phyloP scores from a whole-genome alignment of 2,329 filamentous ascomycete species.

The Penicillium sp. region DNA sequence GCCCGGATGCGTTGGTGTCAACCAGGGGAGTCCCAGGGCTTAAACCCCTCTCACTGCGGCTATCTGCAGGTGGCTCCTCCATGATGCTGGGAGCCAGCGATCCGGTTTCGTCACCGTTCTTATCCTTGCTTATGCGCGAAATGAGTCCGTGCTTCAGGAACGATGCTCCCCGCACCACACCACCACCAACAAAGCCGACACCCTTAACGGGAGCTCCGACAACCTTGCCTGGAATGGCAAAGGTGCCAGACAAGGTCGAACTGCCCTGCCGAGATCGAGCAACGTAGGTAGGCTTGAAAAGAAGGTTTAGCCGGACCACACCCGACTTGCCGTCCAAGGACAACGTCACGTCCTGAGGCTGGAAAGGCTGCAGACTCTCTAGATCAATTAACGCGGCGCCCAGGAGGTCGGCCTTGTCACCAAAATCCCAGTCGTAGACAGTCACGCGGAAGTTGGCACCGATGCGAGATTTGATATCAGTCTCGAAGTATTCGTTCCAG shows the following conservation, averaged over 20 bases:
- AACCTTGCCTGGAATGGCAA: constrained; percentile 79
- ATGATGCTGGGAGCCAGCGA: constrained; percentile 21
- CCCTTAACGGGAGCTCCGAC: constrained; percentile 95
- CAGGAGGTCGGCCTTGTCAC: constrained; percentile 87
- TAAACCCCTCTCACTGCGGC: constrained; percentile 12
- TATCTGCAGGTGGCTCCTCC: constrained; percentile 20
- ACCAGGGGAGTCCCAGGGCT: constrained; percentile 24
- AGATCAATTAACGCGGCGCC: constrained; percentile 72
- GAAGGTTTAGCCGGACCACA: constrained; percentile 68
- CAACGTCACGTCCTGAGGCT: constrained; percentile 66
- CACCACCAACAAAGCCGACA: constrained; percentile 70
- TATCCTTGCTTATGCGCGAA: constrained; percentile 49
- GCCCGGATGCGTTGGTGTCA: constrained; percentile 23
- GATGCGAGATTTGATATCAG: constrained; percentile 73
- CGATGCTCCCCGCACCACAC: constrained; percentile 81
- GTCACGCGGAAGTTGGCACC: constrained; percentile 75
- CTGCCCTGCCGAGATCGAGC: constrained; percentile 80
- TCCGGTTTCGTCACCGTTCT: constrained; percentile 32
- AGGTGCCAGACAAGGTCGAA: constrained; percentile 87
- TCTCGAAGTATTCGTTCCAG: constrained; percentile 96
- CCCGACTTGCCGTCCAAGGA: constrained; percentile 85
- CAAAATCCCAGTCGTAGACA: constrained; percentile 95
- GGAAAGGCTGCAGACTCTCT: constrained; percentile 76
- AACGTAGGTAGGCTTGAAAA: constrained; percentile 92
- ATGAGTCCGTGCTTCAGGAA: constrained; percentile 84